Evolutionary conservation across 805 yeast genomes (phyloP).

Genomic region (Starmera caribaea): DNA sequence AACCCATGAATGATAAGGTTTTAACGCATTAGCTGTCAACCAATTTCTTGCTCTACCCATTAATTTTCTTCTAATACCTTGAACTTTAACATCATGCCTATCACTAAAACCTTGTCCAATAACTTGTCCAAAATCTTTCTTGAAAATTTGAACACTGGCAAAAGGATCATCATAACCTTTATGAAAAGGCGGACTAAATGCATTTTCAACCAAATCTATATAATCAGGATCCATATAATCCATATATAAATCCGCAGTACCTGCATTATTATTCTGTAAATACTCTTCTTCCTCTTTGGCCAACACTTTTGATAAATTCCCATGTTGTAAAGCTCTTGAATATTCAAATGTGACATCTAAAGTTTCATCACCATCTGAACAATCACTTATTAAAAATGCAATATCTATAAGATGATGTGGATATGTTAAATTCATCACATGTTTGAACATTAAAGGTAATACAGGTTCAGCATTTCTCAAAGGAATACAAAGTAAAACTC

Average conservation of each 20-base stretch:
- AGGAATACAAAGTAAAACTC: slow-evolving; percentile 64
- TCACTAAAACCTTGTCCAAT: slow-evolving; percentile 83
- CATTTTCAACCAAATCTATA: slow-evolving; percentile 42
- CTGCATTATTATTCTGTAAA: slow-evolving; percentile 25
- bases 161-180: slow-evolving; percentile 56
- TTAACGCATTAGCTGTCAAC: slow-evolving; percentile 63
- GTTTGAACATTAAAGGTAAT: slow-evolving; percentile 73
- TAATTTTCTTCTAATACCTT: slow-evolving; percentile 72
- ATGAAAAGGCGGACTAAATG: slow-evolving; percentile 63
- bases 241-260: slow-evolving; percentile 54
- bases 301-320: slow-evolving; percentile 44
- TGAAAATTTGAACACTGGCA: slow-evolving; percentile 69
- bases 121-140: slow-evolving; percentile 74
- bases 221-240: slow-evolving; percentile 63
- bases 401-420: slow-evolving; percentile 73
- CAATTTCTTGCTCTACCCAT: slow-evolving; percentile 88
- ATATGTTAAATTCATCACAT: slow-evolving; percentile 78
- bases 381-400: slow-evolving; percentile 74
- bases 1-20: slow-evolving; percentile 85
- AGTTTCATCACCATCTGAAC: slow-evolving; percentile 58
- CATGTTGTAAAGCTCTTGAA: slow-evolving; percentile 60
- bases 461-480: slow-evolving; percentile 71
- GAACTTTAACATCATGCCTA: slow-evolving; percentile 77
- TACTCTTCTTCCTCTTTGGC: slow-evolving; percentile 29
- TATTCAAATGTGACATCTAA: slow-evolving; percentile 56